phyloP scores from a whole-genome alignment of 345 rosid species.

The Iberis pinnata region DNA sequence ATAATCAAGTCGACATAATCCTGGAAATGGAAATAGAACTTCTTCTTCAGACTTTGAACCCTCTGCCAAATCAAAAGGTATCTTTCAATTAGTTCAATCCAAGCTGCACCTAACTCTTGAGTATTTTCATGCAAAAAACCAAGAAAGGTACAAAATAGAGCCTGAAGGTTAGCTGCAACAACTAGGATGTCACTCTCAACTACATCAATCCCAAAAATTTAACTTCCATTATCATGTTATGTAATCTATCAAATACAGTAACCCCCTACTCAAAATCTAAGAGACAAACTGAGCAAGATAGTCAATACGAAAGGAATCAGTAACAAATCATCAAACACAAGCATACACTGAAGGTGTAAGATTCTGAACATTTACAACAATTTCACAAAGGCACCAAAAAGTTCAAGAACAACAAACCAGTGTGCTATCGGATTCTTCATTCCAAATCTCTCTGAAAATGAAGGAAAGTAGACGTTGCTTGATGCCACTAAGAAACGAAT shows the following conservation, averaged over 20 bases:
- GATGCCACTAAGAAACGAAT: conserved; percentile 66
- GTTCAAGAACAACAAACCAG: conserved; percentile 43
- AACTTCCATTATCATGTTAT: neutral
- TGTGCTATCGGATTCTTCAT: conserved; percentile 57
- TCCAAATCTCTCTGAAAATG: conserved; percentile 74
- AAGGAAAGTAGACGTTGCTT: conserved; percentile 93
- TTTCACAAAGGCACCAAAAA: neutral
- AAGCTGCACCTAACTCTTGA: neutral
- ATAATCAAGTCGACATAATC: conserved; percentile 90
- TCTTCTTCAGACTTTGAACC: conserved; percentile 78
- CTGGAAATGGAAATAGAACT: conserved; percentile 89
- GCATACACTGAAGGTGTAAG: neutral
- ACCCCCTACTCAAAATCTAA: neutral
- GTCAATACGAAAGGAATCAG: neutral
- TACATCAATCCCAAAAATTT: neutral
- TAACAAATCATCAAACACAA: conserved; percentile 1
- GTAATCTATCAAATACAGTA: neutral
- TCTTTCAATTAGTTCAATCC: conserved; percentile 22
- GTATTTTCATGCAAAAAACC: neutral
- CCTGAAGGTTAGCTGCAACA: conserved; percentile 3
- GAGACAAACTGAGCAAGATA: too few species aligned
- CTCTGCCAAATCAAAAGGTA: conserved; percentile 43
- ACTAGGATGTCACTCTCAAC: conserved; percentile 1
- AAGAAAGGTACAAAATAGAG: neutral
- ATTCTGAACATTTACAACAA: neutral